phyloP scores from a whole-genome alignment of 2,329 filamentous ascomycete genomes.

The Ophiobolus disseminans region DNA sequence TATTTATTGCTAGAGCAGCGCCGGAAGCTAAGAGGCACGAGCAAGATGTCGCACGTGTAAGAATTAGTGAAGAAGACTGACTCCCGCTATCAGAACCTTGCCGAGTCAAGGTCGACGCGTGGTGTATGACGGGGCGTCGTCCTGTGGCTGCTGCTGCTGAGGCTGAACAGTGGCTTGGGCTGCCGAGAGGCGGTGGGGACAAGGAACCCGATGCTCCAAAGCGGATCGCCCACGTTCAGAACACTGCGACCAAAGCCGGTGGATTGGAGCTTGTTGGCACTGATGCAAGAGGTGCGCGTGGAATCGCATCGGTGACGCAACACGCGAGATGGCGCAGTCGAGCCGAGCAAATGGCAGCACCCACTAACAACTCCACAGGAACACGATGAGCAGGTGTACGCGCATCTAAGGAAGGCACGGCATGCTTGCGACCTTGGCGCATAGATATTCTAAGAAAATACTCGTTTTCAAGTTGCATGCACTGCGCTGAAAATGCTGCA shows the following conservation, averaged over 20 bases:
- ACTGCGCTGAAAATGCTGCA: neutral
- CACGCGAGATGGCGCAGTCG: slow-evolving; percentile 23
- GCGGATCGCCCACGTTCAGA: neutral
- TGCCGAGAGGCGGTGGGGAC: slow-evolving; percentile 12
- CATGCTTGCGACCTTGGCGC: slow-evolving; percentile 19
- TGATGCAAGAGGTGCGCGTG: slow-evolving; percentile 22
- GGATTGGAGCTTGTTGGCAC: slow-evolving; percentile 25
- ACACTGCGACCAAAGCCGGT: slow-evolving; percentile 16
- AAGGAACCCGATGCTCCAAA: slow-evolving; percentile 12
- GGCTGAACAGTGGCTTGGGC: slow-evolving; percentile 29
- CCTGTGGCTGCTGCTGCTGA: slow-evolving; percentile 35
- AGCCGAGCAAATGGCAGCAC: slow-evolving; percentile 14
- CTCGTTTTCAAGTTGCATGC: neutral
- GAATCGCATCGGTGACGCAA: slow-evolving; percentile 24
- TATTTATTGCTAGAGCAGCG: slow-evolving; percentile 18
- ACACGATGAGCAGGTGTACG: neutral
- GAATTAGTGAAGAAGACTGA: neutral
- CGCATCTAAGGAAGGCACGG: slow-evolving; percentile 18
- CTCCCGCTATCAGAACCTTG: neutral
- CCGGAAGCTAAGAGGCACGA: slow-evolving; percentile 4
- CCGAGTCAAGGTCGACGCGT: slow-evolving; percentile 31
- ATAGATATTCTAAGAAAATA: neutral
- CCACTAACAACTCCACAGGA: neutral
- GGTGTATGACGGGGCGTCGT: slow-evolving; percentile 36
- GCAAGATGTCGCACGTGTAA: neutral